Percentiles rank a stretch among this genome's conserved stretches.
phyloP scores from a whole-genome alignment of 2,329 filamentous ascomycete genomes.

The Teratosphaeria gauchensis region DNA sequence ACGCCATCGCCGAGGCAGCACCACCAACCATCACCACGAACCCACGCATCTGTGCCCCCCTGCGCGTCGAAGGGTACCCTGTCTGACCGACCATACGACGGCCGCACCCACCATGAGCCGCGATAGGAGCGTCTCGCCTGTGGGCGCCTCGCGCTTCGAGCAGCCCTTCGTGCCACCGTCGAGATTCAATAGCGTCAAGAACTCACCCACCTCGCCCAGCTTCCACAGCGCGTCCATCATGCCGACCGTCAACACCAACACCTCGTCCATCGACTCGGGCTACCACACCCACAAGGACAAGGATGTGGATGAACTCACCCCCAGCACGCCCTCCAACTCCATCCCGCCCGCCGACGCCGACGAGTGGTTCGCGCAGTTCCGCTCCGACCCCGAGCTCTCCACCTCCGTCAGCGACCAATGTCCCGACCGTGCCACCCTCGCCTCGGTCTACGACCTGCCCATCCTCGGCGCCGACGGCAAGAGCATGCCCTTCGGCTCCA shows the following conservation, averaged over 20 bases:
- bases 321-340: neutral
- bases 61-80: too few species aligned
- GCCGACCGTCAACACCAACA: conserved; percentile 8
- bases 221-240: neutral
- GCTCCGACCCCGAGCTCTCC: conserved; percentile 20
- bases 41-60: too few species aligned
- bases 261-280: conserved; percentile 2
- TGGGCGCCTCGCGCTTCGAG: conserved; percentile 24
- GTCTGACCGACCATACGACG: too few species aligned
- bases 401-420: conserved; percentile 21
- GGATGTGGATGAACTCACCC: neutral
- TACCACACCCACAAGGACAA: neutral
- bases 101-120: conserved; percentile 1
- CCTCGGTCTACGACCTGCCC: conserved; percentile 24
- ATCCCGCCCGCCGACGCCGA: conserved; percentile 7
- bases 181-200: conserved; percentile 6
- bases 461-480: conserved; percentile 55
- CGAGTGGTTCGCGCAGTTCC: conserved; percentile 27
- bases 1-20: neutral
- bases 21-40: neutral
- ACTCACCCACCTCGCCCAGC: conserved; percentile 10
- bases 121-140: conserved; percentile 15
- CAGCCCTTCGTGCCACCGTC: conserved; percentile 14
- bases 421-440: conserved; percentile 24
- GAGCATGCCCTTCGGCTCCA: conserved; percentile 50